Evolutionary conservation across 2,329 filamentous ascomycete species (phyloP), one percentile per base, ranked within the genome.

Genomic region (Plectosphaerella cucumerina): DNA sequence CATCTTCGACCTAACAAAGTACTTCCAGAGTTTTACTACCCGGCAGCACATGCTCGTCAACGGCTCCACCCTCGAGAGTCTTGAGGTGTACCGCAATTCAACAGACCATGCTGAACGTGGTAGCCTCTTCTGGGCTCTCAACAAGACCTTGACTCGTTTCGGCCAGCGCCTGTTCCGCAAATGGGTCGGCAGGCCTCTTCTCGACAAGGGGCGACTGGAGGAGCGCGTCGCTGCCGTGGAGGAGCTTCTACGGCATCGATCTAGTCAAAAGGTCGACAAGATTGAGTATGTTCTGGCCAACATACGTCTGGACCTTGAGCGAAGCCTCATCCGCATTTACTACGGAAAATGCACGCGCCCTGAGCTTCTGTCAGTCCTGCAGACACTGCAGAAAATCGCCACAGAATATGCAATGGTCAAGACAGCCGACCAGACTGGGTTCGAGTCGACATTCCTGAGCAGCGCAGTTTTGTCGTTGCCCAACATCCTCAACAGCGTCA

Each of bases 21-120:
- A 97, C 71, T 99, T 99, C 63, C 87, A 96, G 59, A 90, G 91
- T 2, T 99, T 99, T 70, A 96, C 89, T 59, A 90, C 92, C 8
- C 80, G 92, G 35, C 92, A 93, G 14, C 92, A 97, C 63, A 97
- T 99, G 94, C 76, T 97, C 4, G 75, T 99, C 53, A 97, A 95
- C 63, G 94, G 93, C 43, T 99, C 96, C 50, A 97, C 93, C 0
- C 73, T 99, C 35, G 93, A 90, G 46, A 96, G 90, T 61, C 78
- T 99, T 12, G 94, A 99, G 65, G 90, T 99, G 2, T 99, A 97
- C 64, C 88, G 92, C 54, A 99, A 99, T 58, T 85, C 91, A 60
- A 97, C 93, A 0, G 92, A 97, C 63, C 82, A 92, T 60, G 81
- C 83, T 0, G 83, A 87, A 52, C 92, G 87, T 60, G 94, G 94